Conservation (phyloP, 1,284 basidiomycete genomes). For the Pseudozyma flocculosa region DNA sequence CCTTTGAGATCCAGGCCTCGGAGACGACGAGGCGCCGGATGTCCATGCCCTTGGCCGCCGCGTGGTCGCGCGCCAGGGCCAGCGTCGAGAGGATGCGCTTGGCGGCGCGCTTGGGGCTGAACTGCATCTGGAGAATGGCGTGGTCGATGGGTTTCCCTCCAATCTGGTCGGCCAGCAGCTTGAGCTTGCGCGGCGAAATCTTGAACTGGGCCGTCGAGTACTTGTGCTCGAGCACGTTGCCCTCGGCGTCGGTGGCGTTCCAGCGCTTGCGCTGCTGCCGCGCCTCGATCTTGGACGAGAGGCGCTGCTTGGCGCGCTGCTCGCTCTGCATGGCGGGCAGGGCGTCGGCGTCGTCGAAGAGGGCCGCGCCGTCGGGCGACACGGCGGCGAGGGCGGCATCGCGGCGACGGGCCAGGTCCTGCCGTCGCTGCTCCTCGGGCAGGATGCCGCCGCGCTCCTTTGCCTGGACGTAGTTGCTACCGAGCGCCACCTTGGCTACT, state of each 20-base stretch:
- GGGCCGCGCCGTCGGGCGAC: conserved; percentile 43
- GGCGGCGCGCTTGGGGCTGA: conserved; percentile 85
- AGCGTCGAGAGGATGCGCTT: conserved; percentile 84
- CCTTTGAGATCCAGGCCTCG: conserved; percentile 92
- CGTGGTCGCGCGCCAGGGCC: conserved; percentile 82
- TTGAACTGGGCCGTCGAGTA: conserved; percentile 88
- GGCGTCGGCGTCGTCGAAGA: conserved; percentile 42
- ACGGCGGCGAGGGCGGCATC: conserved; percentile 43
- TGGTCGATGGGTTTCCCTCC: conserved; percentile 67
- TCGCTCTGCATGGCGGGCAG: conserved; percentile 28
- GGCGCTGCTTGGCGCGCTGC: conserved; percentile 22
- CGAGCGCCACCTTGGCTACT: conserved; percentile 23
- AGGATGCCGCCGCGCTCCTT: conserved; percentile 41
- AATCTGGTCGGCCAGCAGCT: conserved; percentile 82
- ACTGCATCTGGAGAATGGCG: conserved; percentile 94
- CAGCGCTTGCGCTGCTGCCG: conserved; percentile 48
- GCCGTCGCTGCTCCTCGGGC: conserved; percentile 35
- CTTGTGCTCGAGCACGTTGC: conserved; percentile 69
- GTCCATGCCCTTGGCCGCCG: conserved; percentile 76
- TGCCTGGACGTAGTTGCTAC: conserved; percentile 14
- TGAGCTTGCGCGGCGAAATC: conserved; percentile 88
- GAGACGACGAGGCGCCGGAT: conserved; percentile 77
- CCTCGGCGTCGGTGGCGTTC: conserved; percentile 37
- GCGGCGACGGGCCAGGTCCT: conserved; percentile 31
- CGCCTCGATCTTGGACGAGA: conserved; percentile 26